These are phyloP conservation scores for Bathelium albidoporum DNA, from an alignment of 495 filamentous ascomycete genomes.

Conservation along the genomic window DNA sequence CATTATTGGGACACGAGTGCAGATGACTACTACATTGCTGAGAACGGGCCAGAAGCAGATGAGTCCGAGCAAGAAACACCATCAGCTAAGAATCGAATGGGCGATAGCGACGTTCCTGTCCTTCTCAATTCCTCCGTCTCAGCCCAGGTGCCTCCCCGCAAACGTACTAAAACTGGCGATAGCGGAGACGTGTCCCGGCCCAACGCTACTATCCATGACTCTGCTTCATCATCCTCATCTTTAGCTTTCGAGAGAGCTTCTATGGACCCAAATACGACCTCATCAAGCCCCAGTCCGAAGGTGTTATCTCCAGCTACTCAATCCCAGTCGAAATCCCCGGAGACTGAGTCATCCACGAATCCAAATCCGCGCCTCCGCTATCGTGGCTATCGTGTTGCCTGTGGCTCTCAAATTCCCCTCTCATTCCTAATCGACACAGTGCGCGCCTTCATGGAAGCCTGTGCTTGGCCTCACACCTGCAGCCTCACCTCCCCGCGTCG, in stretches of 20 bases:
- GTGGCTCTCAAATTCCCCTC: constrained; percentile 64
- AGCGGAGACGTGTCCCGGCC: not conserved
- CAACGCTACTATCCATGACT: not conserved
- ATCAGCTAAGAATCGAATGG: not conserved
- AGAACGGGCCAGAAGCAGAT: not conserved
- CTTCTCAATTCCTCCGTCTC: not conserved
- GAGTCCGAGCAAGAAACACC: not conserved
- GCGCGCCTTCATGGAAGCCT: constrained; percentile 63
- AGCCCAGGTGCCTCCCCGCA: not conserved
- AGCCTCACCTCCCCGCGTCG: constrained; percentile 42
- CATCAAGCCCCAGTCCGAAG: not conserved
- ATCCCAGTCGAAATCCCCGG: not conserved
- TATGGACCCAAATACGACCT: not conserved
- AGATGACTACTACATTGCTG: constrained; percentile 39
- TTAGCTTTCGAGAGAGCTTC: not conserved
- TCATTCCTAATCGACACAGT: constrained; percentile 62
- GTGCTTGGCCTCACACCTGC: constrained; percentile 70
- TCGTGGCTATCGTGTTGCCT: constrained; percentile 43
- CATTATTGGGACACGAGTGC: constrained; percentile 55
- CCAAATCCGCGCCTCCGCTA: constrained; percentile 19
- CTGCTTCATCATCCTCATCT: not conserved
- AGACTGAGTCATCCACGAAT: not conserved
- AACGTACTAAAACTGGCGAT: not conserved
- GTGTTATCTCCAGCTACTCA: not conserved
- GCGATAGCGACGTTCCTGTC: not conserved